Percentiles rank a stretch among this genome's conserved stretches.
Evolutionary conservation across 495 filamentous ascomycete species (phyloP).

Genomic region (Collariella sp.): DNA sequence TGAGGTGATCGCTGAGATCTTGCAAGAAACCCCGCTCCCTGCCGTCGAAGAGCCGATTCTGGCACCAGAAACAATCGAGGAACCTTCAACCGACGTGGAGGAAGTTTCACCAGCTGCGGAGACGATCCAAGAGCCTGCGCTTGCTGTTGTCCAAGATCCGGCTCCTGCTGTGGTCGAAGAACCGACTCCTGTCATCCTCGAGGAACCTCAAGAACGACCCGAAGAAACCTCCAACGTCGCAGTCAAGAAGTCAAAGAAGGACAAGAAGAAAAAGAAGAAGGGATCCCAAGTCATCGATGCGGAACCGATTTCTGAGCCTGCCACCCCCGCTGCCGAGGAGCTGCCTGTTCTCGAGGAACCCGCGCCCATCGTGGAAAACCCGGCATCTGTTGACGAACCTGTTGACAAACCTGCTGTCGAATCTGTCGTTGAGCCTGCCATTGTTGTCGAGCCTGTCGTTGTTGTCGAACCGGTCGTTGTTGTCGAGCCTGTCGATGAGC

Average conservation of each 20-base stretch:
- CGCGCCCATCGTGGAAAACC: not conserved
- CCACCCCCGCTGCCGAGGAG: not conserved
- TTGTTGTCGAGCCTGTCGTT: not conserved
- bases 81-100: constrained; percentile 1
- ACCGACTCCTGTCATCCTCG: not conserved
- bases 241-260: constrained; percentile 17
- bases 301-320: not conserved
- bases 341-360: not conserved
- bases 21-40: no score
- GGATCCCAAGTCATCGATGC: not conserved
- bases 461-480: not conserved
- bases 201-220: not conserved
- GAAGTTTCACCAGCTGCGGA: not conserved
- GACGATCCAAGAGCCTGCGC: no score
- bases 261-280: constrained; percentile 15
- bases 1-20: not conserved
- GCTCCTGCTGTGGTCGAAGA: no score
- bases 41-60: constrained; percentile 19
- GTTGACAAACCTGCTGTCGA: not conserved
- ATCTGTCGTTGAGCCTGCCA: not conserved
- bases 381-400: not conserved
- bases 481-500: not conserved
- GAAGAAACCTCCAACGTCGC: not conserved
- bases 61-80: constrained; percentile 19
- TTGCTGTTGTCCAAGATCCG: no score